Evolutionary conservation across 2,329 filamentous ascomycete species (phyloP).

Genomic region (Aspergillus sp.): DNA sequence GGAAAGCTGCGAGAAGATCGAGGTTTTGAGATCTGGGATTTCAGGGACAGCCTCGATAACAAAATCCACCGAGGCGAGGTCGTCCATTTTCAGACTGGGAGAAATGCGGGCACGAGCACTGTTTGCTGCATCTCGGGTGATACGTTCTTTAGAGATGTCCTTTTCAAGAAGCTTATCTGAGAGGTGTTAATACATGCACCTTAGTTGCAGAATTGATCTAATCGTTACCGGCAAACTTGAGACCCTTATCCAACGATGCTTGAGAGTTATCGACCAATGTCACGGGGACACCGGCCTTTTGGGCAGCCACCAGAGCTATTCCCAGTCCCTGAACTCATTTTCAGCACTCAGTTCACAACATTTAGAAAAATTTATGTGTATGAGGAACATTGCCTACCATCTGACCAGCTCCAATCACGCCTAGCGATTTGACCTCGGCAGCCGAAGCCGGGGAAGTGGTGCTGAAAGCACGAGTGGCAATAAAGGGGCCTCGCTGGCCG

Average conservation of each 20-base stretch:
- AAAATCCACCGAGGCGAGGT: constrained; percentile 80
- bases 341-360: neutral
- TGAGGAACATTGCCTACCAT: constrained; percentile 58
- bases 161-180: constrained; percentile 90
- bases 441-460: constrained; percentile 55
- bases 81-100: constrained; percentile 65
- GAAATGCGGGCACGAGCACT: constrained; percentile 63
- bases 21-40: constrained; percentile 77
- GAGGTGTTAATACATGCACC: neutral
- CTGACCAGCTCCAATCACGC: constrained; percentile 89
- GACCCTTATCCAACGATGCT: constrained; percentile 76
- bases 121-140: constrained; percentile 75
- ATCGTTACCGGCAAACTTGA: constrained; percentile 74
- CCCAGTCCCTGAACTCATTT: constrained; percentile 66
- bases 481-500: constrained; percentile 27
- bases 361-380: neutral
- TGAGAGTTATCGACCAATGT: constrained; percentile 79
- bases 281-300: constrained; percentile 75
- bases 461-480: constrained; percentile 57
- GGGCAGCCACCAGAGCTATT: constrained; percentile 88
- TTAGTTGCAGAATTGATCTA: neutral
- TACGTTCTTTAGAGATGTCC: constrained; percentile 78
- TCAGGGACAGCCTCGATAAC: constrained; percentile 97
- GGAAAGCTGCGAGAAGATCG: constrained; percentile 78
- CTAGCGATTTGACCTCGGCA: constrained; percentile 75